Percentiles rank a stretch among this genome's conserved stretches.
phyloP scores from a whole-genome alignment of 2,329 filamentous ascomycete species.

The Venturia carpophila region DNA sequence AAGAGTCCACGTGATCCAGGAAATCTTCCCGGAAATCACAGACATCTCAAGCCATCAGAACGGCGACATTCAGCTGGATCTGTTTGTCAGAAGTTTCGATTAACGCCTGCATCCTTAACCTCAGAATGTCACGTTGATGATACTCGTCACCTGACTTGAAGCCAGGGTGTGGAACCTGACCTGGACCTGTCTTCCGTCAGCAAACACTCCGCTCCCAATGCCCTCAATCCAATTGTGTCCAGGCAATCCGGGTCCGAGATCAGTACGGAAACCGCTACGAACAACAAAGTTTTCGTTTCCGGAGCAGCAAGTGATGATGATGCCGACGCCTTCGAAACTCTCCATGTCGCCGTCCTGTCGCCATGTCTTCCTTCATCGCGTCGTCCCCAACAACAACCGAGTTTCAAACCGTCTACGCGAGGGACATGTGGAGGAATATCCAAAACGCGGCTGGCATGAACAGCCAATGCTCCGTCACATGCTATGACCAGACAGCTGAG shows the following conservation, averaged over 20 bases:
- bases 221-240: too few relatives aligned
- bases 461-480: not conserved
- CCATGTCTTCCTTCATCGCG: not conserved
- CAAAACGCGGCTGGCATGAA: too few relatives aligned
- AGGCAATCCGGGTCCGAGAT: too few relatives aligned
- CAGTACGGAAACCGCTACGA: not conserved
- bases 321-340: constrained; percentile 10
- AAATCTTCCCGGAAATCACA: not conserved
- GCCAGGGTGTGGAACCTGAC: too few relatives aligned
- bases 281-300: not conserved
- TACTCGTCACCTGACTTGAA: too few relatives aligned
- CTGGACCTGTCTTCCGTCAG: not conserved
- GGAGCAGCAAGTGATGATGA: not conserved
- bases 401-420: not conserved
- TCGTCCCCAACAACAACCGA: not conserved
- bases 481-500: not conserved
- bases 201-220: not conserved
- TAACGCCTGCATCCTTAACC: not conserved
- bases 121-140: not conserved
- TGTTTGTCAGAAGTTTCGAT: too few relatives aligned
- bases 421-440: too few relatives aligned
- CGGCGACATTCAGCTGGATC: too few relatives aligned
- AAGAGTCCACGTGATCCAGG: not conserved
- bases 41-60: too few relatives aligned
- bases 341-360: not conserved